Evolutionary conservation across 2,329 filamentous ascomycete genomes (phyloP), one percentile per base, ranked within the genome.

Genomic region (Hymenoscyphus salicellus): DNA sequence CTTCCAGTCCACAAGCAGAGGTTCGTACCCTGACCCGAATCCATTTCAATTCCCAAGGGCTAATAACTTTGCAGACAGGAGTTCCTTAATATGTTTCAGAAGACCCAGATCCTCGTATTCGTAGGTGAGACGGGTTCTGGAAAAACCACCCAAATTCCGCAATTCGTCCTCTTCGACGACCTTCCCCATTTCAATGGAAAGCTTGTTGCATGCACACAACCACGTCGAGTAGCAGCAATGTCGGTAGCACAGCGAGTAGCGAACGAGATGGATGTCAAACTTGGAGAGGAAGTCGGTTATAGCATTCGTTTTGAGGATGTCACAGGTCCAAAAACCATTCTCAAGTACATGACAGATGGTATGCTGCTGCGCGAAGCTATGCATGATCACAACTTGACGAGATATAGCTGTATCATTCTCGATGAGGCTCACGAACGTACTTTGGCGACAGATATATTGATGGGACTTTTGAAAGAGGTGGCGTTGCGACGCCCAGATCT

Each of bases 321-420:
- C 81, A 98, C 95, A 0, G 86, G 90, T 60, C 86, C 88, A 64
- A 93, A 91, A 78, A 99, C 95, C 1, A 86, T 96, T 66, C 86
- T 99, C 76, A 99, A 99, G 82, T 99, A 99, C 83, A 99, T 99
- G 95, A 99, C 96, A 55, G 95, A 99, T 75, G 96, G 96, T 86
- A 98, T 99, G 90, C 87, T 99, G 73, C 84, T 98, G 74, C 84
- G 95, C 74, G 95, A 99, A 79, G 93, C 95, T 64, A 96, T 99
- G 89, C 89, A 97, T 78, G 95, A 99, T 77, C 91, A 93, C 75
- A 86, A 96, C 72, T 86, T 99, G 79, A 89, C 86, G 60, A 90
- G 93, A 62, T 99, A 99, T 80, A 95, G 92, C 82, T 96, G 92
- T 74, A 98, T 99, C 76, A 98, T 99, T 78, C 89, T 99, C 67